These are phyloP conservation scores for Tuber melanosporum DNA, from an alignment of 495 filamentous ascomycete genomes.

Conservation along the genomic window DNA sequence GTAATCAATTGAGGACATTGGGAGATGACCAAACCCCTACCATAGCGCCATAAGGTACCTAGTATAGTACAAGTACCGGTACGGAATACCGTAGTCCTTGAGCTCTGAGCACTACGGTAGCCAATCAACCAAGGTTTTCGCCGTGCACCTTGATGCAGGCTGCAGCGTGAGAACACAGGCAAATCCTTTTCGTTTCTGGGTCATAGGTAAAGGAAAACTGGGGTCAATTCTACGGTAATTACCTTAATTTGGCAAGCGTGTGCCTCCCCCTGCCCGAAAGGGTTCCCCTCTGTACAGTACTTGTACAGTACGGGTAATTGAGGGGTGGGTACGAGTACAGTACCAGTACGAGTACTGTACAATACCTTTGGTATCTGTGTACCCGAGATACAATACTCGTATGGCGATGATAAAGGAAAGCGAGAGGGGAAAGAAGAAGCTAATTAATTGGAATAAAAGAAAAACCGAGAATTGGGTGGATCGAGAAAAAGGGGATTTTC, in stretches of 20 bases:
- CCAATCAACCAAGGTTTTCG: not conserved
- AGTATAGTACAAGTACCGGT: too few relatives aligned
- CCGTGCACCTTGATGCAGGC: not conserved
- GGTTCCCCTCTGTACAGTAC: not conserved
- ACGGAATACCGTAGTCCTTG: not conserved
- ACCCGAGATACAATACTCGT: too few relatives aligned
- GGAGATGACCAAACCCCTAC: not conserved
- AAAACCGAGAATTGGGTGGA: not conserved
- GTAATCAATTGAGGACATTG: conserved; percentile 2
- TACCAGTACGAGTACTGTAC: too few relatives aligned
- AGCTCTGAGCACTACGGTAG: not conserved
- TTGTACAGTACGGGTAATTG: too few relatives aligned
- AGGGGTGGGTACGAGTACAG: not conserved
- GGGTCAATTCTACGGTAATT: not conserved
- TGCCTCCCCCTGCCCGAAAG: not conserved
- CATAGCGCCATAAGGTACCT: not conserved
- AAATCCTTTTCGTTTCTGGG: not conserved
- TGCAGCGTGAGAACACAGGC: not conserved
- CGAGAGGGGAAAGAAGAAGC: not conserved
- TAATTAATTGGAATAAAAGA: too few relatives aligned
- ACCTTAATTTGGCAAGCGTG: not conserved
- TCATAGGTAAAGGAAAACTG: not conserved
- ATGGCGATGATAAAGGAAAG: not conserved
- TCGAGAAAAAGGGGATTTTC: not conserved
- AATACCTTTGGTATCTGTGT: not conserved